A percentile compares a stretch with the other conserved stretches of the same genome.
Conservation (phyloP, 2,329 filamentous ascomycete genomes). For the Colletotrichum viniferum region DNA sequence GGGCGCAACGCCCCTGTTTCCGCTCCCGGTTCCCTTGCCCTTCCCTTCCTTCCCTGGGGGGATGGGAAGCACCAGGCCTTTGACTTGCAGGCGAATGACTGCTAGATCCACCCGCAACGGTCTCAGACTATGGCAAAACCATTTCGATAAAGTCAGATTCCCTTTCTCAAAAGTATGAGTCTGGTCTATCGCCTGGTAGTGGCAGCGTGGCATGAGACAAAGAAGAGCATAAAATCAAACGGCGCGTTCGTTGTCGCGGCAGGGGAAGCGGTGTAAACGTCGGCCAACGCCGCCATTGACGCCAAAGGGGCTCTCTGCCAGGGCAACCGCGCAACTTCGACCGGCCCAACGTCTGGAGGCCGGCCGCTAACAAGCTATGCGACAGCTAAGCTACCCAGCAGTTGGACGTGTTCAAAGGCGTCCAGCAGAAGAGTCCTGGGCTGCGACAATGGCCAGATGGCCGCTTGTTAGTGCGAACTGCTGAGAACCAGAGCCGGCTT, state of each 20-base stretch:
- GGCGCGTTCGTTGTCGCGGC: not conserved
- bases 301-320: not conserved
- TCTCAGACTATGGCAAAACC: constrained; percentile 13
- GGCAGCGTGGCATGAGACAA: constrained; percentile 1
- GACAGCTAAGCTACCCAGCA: not conserved
- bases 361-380: not conserved
- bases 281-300: constrained; percentile 1
- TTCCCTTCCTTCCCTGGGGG: not conserved
- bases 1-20: not conserved
- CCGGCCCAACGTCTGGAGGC: not conserved
- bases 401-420: not conserved
- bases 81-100: constrained; percentile 1
- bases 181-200: not conserved
- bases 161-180: not conserved
- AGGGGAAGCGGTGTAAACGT: constrained; percentile 2
- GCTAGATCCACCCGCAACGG: constrained; percentile 4
- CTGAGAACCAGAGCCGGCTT: not conserved
- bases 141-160: constrained; percentile 10
- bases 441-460: constrained; percentile 3
- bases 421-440: not conserved
- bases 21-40: not conserved
- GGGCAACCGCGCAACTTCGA: not conserved
- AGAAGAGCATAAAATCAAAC: constrained; percentile 3
- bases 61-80: not conserved
- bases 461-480: constrained; percentile 11